Base-by-base conservation (phyloP, 2,329 filamentous ascomycete genomes). In the Cadophora malorum region DNA sequence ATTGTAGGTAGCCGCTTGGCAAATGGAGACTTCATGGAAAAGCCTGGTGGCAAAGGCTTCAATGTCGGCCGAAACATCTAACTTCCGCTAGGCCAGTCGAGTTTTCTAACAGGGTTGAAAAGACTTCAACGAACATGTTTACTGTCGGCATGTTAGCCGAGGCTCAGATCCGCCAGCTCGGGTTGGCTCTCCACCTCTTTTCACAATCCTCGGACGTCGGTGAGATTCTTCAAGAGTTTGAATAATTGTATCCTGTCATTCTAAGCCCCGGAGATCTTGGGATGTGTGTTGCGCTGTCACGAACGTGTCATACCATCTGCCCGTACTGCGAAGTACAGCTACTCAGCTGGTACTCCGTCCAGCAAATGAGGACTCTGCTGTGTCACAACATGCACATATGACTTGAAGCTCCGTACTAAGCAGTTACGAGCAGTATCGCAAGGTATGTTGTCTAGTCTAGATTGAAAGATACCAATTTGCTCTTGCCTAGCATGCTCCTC, bases 1-100 rank as follows among this genome's bases (percentile, higher is more conserved):
- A 59, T 59, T 38, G 53, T n/a, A 23, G 35, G n/a, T n/a, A n/a
- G n/a, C 55, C 33, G 12, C 55, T 45, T 59, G 55, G 55, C 55
- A 41, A 33, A 21, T 38, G 33, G n/a, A 16, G 23, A 9, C 16
- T 41, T 41, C 55, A 41, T 59, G 55, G 35, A 59, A 59, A 59
- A n/a, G 35, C 55, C 33, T 45, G 19, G 35, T 33, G 55, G 35
- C n/a, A 41, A 35, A 35, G 4, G 19, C 31, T 59, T 38, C n/a
- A 41, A 41, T 19, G n/a, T 45, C 33, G 55, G 35, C 10, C 33
- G 12, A 59, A 41, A 35, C 25, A 25, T 23, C 16, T 23, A 25
- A 23, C n/a, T 23, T 25, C 1, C 12, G 16, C 35, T 21, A 45
- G n/a, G n/a, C 38, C 38, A 3, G 38, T 41, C n/a, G 21, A 16